Evolutionary conservation across 2,329 filamentous ascomycete genomes (phyloP).

Genomic region (Colletotrichum sp.): DNA sequence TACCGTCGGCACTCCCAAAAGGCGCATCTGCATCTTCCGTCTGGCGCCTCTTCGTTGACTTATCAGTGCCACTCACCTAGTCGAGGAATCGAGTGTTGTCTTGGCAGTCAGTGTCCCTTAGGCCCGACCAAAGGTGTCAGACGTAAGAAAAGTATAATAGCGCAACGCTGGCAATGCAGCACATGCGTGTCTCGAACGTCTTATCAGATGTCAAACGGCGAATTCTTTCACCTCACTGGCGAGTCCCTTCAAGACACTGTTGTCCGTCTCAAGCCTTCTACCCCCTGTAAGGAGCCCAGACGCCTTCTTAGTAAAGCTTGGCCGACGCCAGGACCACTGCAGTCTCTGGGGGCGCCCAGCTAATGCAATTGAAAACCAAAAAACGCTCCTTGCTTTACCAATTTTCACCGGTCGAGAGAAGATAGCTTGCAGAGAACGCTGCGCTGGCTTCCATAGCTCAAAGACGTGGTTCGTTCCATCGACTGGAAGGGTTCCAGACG

Average conservation of each 20-base stretch:
- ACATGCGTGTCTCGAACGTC: constrained; percentile 9
- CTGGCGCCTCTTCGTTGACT: neutral
- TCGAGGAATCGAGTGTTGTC: neutral
- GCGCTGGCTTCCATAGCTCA: neutral
- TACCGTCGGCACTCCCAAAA: neutral
- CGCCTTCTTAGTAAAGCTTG: constrained; percentile 1
- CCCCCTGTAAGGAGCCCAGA: constrained; percentile 2
- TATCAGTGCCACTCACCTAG: constrained; percentile 3
- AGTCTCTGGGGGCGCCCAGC: neutral
- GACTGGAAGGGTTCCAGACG: neutral
- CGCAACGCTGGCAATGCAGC: neutral
- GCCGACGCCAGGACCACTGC: neutral
- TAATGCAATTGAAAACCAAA: neutral
- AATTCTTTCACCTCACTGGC: neutral
- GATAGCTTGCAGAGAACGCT: neutral
- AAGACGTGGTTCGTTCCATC: neutral
- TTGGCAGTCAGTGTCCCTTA: neutral
- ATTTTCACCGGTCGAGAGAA: neutral
- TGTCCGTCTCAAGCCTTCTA: constrained; percentile 1
- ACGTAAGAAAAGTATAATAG: neutral
- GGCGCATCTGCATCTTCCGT: neutral
- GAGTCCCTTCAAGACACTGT: neutral
- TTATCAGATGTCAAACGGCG: constrained; percentile 1
- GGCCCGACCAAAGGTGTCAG: neutral
- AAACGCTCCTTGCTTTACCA: neutral